Evolutionary conservation across 140 eudicot species (phyloP).

Genomic region (Cichorium intybus): DNA sequence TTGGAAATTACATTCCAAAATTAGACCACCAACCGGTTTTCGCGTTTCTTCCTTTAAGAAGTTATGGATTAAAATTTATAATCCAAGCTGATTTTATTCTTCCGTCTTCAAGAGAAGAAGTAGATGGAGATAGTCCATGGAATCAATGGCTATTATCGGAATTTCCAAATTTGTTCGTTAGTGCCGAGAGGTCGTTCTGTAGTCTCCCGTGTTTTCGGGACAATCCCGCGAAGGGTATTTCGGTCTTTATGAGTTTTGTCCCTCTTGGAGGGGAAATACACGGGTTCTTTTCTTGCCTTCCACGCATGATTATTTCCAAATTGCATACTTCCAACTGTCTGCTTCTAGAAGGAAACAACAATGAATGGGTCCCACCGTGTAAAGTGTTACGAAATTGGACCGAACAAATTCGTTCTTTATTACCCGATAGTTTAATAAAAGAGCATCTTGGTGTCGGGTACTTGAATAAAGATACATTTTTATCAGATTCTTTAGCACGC

Average conservation of each 20-base stretch:
- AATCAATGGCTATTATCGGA: slow-evolving; percentile 91
- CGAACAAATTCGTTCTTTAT: slow-evolving; percentile 55
- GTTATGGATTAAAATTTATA: slow-evolving; percentile 85
- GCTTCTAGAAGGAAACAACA: slow-evolving; percentile 59
- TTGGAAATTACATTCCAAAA: slow-evolving; percentile 49
- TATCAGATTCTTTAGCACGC: slow-evolving; percentile 73
- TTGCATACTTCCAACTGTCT: slow-evolving; percentile 74
- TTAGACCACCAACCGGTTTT: slow-evolving; percentile 83
- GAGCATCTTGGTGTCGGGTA: slow-evolving; percentile 92
- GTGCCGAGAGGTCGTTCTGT: slow-evolving; percentile 72
- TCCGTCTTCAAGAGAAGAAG: slow-evolving; percentile 98
- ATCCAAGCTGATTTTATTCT: slow-evolving; percentile 95
- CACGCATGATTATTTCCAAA: slow-evolving; percentile 79
- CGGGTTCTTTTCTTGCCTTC: slow-evolving; percentile 90
- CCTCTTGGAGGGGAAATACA: slow-evolving; percentile 93
- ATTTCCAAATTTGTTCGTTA: slow-evolving; percentile 75
- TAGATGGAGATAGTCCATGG: slow-evolving; percentile 97
- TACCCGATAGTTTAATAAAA: slow-evolving; percentile 66
- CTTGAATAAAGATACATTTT: slow-evolving; percentile 57
- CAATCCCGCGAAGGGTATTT: slow-evolving; percentile 72
- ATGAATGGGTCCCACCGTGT: slow-evolving; percentile 90
- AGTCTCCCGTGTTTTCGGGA: slow-evolving; percentile 63
- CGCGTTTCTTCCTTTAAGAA: slow-evolving; percentile 89
- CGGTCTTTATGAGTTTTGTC: slow-evolving; percentile 82
- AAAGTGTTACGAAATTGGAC: slow-evolving; percentile 76